Base-by-base conservation (phyloP, 2,329 filamentous ascomycete species). In the Canariomyces notabilis region DNA sequence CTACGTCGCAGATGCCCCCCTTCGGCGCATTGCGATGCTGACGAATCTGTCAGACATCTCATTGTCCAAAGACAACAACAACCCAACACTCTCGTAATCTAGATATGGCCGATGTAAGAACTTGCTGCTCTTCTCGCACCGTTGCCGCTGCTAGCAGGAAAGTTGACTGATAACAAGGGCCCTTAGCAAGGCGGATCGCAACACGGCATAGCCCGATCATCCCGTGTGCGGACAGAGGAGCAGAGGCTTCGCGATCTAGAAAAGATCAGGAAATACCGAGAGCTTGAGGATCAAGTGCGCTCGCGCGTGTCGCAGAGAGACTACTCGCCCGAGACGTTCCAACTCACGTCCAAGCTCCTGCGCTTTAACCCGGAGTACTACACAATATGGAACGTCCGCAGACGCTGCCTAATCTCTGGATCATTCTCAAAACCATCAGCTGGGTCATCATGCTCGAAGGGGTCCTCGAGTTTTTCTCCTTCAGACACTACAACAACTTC, bases 331-430 rank as follows among this genome's bases (percentile, higher is more conserved):
- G 72, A 80, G 46, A 77, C 81, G 33, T 79, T 90, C 58, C 69
- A 77, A 52, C 76, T 86, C 44, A 86, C 84, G 26, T 82, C 84
- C n/a, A 81, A 79, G 56, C 77, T 93, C 36, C 75, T 91, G 44
- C 77, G 76, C 37, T 77, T 83, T 59, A 94, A 94, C 64, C 88
- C 88, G 20, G 88, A 94, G 67, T 90, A 90, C 72, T 93, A 93
- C 70, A 91, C 88, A 46, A 77, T 89, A 76, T 94, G 88, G 88
- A 94, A 94, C 74, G 79, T 84, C 70, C 84, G 93, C 62, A 84
- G 93, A 59, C 77, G 78, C 60, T 83, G 79, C 68, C 72, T 83
- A 75, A 77, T 69, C 49, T 76, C 71, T 72, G 69, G 71, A 59
- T 75, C 71, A 66, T 77, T 79, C 58, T 80, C 73, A 68, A 74